Conservation (phyloP, 2,329 filamentous ascomycete genomes). For the Neophaeococcomyces mojaviensis region DNA sequence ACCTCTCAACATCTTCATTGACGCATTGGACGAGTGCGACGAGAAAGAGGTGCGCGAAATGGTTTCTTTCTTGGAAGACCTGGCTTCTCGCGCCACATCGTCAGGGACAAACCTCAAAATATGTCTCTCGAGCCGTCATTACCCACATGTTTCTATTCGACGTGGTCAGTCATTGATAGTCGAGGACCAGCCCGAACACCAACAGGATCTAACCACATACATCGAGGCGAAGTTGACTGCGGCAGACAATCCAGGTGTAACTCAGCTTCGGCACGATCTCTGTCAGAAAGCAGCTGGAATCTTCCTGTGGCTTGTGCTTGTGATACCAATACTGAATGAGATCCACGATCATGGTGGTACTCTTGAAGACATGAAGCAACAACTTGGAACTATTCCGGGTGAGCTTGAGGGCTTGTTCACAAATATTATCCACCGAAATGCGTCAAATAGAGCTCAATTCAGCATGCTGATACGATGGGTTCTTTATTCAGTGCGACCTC, state of each 20-base stretch:
- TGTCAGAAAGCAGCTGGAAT: conserved; percentile 26
- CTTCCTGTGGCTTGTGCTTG: conserved; percentile 39
- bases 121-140: conserved; percentile 19
- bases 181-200: conserved; percentile 12
- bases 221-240: conserved; percentile 24
- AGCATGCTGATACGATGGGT: conserved; percentile 25
- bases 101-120: conserved; percentile 5
- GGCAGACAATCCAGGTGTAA: too few species aligned
- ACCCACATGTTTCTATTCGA: conserved; percentile 12
- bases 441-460: conserved; percentile 4
- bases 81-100: conserved; percentile 1
- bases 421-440: conserved; percentile 12
- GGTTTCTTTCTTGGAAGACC: conserved; percentile 13
- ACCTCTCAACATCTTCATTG: conserved; percentile 19
- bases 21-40: conserved; percentile 18
- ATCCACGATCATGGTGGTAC: conserved; percentile 24
- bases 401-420: conserved; percentile 13
- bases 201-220: conserved; percentile 27
- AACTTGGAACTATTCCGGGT: conserved; percentile 28
- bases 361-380: conserved; percentile 29
- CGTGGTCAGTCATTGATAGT: conserved; percentile 10
- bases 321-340: conserved; percentile 36
- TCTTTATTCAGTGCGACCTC: conserved; percentile 25
- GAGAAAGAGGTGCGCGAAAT: conserved; percentile 15
- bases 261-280: too few species aligned